A percentile compares a stretch with the other conserved stretches of the same genome.
Conservation (phyloP, 2,329 filamentous ascomycete species). For the Chaetothyriales sp. region DNA sequence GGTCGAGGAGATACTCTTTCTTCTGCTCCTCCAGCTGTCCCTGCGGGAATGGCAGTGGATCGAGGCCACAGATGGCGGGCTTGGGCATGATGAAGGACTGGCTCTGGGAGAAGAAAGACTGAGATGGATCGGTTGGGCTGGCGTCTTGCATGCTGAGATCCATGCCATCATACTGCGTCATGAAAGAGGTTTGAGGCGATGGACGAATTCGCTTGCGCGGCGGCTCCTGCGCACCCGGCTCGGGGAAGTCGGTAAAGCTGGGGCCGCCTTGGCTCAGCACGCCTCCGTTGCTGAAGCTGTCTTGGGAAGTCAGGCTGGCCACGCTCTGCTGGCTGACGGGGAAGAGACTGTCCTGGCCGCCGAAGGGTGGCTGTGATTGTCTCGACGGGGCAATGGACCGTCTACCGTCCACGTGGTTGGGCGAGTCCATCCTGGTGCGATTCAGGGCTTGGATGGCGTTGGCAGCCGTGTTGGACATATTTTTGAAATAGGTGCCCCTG, state of each 20-base stretch:
- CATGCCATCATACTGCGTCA: slow-evolving; percentile 23
- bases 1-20: slow-evolving; percentile 63
- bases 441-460: slow-evolving; percentile 92
- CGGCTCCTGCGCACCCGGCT: slow-evolving; percentile 16
- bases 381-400: slow-evolving; percentile 57
- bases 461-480: slow-evolving; percentile 84
- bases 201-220: slow-evolving; percentile 19
- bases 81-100: slow-evolving; percentile 14
- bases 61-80: slow-evolving; percentile 22
- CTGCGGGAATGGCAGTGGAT: slow-evolving; percentile 37
- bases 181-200: slow-evolving; percentile 26
- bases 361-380: slow-evolving; percentile 18
- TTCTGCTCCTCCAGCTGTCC: slow-evolving; percentile 61
- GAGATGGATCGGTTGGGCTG: slow-evolving; percentile 33
- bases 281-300: slow-evolving; percentile 48
- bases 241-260: slow-evolving; percentile 17
- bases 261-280: slow-evolving; percentile 46
- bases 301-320: slow-evolving; percentile 57
- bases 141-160: slow-evolving; percentile 12
- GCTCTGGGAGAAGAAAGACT: slow-evolving; percentile 33
- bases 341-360: slow-evolving; percentile 26
- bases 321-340: slow-evolving; percentile 70
- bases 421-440: slow-evolving; percentile 88
- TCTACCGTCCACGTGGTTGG: slow-evolving; percentile 52
- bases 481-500: slow-evolving; percentile 88